Conservation (phyloP, 2,329 filamentous ascomycete species). For the Monosporascus sp. region DNA sequence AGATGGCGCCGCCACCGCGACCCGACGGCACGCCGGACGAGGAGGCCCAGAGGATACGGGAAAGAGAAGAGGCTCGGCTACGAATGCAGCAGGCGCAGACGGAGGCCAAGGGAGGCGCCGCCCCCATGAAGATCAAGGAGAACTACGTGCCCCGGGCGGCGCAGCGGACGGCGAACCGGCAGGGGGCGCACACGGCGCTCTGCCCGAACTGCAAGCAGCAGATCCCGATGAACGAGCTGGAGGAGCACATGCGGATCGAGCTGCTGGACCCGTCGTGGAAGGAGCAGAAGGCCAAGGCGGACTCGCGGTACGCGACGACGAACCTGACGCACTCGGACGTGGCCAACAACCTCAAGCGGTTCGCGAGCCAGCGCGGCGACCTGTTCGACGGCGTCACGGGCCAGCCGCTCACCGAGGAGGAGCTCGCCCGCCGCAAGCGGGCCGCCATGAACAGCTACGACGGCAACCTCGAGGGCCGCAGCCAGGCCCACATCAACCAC, state of each 20-base stretch:
- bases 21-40: constrained; percentile 48
- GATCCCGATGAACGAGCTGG: constrained; percentile 80
- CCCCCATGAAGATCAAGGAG: constrained; percentile 82
- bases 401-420: constrained; percentile 65
- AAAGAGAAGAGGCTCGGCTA: constrained; percentile 53
- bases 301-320: constrained; percentile 76
- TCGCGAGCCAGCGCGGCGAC: constrained; percentile 82
- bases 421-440: constrained; percentile 69
- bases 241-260: constrained; percentile 92
- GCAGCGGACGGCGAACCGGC: constrained; percentile 62
- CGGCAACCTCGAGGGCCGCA: constrained; percentile 57
- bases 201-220: constrained; percentile 93
- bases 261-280: constrained; percentile 92
- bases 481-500: constrained; percentile 46
- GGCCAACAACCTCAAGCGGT: constrained; percentile 89
- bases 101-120: constrained; percentile 64
- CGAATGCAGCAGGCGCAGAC: constrained; percentile 72
- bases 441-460: constrained; percentile 63
- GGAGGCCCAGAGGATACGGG: constrained; percentile 58
- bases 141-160: constrained; percentile 87
- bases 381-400: constrained; percentile 75
- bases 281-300: constrained; percentile 86
- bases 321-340: constrained; percentile 84
- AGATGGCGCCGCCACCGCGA: constrained; percentile 26
- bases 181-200: constrained; percentile 61